phyloP scores from a whole-genome alignment of 2,329 filamentous ascomycete species.

The Colletotrichum sp. region DNA sequence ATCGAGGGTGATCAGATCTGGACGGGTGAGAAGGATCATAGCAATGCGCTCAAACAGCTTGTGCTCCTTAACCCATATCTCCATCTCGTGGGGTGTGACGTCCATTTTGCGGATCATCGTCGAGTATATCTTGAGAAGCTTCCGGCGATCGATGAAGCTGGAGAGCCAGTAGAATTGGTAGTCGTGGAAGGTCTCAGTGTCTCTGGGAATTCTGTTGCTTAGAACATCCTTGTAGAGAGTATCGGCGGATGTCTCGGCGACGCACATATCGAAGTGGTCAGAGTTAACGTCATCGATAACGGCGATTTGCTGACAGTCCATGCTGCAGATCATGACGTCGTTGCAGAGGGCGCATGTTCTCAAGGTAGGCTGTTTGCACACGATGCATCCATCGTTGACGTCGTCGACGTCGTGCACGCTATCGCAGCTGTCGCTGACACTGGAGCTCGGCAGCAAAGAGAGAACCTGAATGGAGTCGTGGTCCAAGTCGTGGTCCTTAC shows the following conservation, averaged over 20 bases:
- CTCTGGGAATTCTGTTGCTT: neutral
- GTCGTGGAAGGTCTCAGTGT: too few relatives aligned
- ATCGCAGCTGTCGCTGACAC: too few relatives aligned
- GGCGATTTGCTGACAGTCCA: neutral
- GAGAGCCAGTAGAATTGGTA: too few relatives aligned
- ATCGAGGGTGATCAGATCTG: neutral
- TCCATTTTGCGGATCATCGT: neutral
- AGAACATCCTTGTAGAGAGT: neutral
- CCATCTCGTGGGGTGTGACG: neutral
- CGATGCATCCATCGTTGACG: neutral
- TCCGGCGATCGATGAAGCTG: neutral
- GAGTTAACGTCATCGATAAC: neutral
- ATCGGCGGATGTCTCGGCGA: neutral
- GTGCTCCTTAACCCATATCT: neutral
- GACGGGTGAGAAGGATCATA: neutral
- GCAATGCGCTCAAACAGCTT: neutral
- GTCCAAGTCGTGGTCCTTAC: too few relatives aligned
- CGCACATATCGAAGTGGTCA: neutral
- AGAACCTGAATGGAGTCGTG: too few relatives aligned
- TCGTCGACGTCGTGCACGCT: too few relatives aligned
- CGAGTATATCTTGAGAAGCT: neutral
- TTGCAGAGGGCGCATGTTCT: neutral
- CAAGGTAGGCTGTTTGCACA: neutral
- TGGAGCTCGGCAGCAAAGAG: too few relatives aligned
- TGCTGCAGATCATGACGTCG: neutral